A percentile compares a stretch with the other conserved stretches of the same genome.
phyloP scores from a whole-genome alignment of 345 rosid genomes.

The Rhizophora mangle region DNA sequence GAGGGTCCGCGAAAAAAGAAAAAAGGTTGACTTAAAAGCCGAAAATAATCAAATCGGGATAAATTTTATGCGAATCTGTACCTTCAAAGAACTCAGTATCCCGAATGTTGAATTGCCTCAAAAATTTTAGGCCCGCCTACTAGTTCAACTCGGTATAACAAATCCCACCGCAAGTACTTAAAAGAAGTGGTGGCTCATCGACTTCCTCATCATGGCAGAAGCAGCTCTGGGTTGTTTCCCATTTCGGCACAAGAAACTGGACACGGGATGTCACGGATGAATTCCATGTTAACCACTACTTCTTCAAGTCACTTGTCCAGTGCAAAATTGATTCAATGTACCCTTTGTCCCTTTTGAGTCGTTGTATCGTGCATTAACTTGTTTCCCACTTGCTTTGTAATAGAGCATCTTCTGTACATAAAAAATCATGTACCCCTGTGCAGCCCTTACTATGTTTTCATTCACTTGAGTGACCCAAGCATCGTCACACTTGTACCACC shows the following conservation, averaged over 20 bases:
- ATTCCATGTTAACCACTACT: slow-evolving; percentile 6
- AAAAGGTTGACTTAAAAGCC: neutral
- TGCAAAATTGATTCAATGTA: neutral
- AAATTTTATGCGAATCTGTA: slow-evolving; percentile 18
- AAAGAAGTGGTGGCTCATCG: neutral
- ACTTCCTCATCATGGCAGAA: neutral
- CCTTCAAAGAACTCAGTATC: slow-evolving; percentile 23
- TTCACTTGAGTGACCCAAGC: slow-evolving; percentile 89
- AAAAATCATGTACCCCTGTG: slow-evolving; percentile 85
- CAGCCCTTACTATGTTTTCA: slow-evolving; percentile 75
- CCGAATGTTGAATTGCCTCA: slow-evolving; percentile 34
- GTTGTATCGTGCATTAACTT: slow-evolving; percentile 19
- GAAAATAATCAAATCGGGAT: slow-evolving; percentile 17
- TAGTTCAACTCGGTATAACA: slow-evolving; percentile 19
- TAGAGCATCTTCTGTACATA: slow-evolving; percentile 76
- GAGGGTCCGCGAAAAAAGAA: neutral
- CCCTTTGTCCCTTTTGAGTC: neutral
- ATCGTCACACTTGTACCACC: slow-evolving; percentile 94
- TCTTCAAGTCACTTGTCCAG: neutral
- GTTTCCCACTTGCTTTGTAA: slow-evolving; percentile 50
- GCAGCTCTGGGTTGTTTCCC: slow-evolving; percentile 10
- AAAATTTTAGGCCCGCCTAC: slow-evolving; percentile 42
- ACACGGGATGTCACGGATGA: slow-evolving; percentile 12
- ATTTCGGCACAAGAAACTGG: slow-evolving; percentile 14
- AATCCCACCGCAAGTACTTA: slow-evolving; percentile 1